phyloP scores from a whole-genome alignment of 768 basidiomycete species.

The Leccinum arenicola region DNA sequence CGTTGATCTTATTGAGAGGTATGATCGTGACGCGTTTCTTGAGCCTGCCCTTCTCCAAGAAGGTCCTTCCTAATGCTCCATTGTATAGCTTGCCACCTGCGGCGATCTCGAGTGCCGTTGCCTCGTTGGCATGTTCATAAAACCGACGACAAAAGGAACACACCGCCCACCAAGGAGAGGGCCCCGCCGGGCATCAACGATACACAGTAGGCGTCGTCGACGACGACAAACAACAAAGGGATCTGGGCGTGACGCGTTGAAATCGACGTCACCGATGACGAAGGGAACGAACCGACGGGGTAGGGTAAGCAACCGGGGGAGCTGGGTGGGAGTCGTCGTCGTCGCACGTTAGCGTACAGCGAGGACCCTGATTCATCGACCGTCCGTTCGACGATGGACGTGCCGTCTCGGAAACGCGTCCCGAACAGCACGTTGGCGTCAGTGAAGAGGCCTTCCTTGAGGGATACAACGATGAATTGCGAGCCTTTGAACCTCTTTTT shows the following conservation, averaged over 20 bases:
- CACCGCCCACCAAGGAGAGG: too few species aligned
- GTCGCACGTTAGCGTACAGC: too few species aligned
- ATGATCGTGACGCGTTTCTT: constrained; percentile 91
- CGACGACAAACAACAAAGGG: too few species aligned
- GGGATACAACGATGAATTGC: constrained; percentile 95
- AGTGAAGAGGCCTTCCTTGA: constrained; percentile 96
- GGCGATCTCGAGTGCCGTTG: constrained; percentile 90
- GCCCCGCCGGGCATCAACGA: too few species aligned
- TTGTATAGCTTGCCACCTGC: constrained; percentile 90
- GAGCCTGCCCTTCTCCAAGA: constrained; percentile 74
- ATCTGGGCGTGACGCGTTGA: too few species aligned
- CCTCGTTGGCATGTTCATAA: constrained; percentile 62
- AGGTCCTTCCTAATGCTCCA: constrained; percentile 80
- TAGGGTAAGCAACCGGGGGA: too few species aligned
- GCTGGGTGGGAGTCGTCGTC: too few species aligned
- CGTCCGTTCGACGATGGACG: constrained; percentile 83
- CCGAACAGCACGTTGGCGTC: constrained; percentile 96
- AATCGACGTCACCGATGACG: too few species aligned
- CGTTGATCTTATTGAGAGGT: constrained; percentile 87
- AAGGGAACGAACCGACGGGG: too few species aligned
- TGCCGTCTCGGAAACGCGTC: constrained; percentile 91
- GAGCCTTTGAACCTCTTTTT: constrained; percentile 96
- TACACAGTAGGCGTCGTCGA: too few species aligned
- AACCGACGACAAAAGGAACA: too few species aligned
- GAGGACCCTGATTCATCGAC: constrained; percentile 35